phyloP scores from a whole-genome alignment of 257 asterid genomes.

The Nicotiana paniculata region DNA sequence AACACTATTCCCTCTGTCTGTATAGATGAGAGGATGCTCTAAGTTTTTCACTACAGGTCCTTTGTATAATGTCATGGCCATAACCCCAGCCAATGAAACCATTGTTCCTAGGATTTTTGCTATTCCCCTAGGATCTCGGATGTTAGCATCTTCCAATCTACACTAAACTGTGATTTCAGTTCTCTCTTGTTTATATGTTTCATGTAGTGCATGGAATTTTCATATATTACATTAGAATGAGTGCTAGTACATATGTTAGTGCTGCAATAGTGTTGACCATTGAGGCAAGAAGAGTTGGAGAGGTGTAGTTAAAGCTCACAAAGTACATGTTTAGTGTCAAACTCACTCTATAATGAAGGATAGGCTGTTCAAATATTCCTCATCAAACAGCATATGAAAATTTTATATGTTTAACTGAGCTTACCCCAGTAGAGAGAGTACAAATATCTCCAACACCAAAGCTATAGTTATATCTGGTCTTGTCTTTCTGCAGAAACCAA shows the following conservation, averaged over 20 bases:
- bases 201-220: neutral
- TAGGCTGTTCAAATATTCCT: neutral
- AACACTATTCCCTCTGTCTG: conserved; percentile 25
- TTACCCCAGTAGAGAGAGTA: conserved; percentile 61
- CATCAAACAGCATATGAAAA: neutral
- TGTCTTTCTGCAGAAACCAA: conserved; percentile 37
- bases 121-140: conserved; percentile 44
- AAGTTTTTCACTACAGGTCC: conserved; percentile 42
- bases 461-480: conserved; percentile 53
- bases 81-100: conserved; percentile 61
- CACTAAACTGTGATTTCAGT: neutral
- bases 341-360: conserved; percentile 42
- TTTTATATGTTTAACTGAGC: neutral
- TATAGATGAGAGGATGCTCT: conserved; percentile 35
- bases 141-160: conserved; percentile 59
- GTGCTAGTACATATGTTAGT: conserved; percentile 61
- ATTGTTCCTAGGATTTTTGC: conserved; percentile 57
- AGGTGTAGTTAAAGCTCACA: conserved; percentile 49
- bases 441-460: conserved; percentile 43
- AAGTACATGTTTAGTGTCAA: conserved; percentile 70
- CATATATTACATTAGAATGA: conserved; percentile 50
- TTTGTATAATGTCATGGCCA: conserved; percentile 61
- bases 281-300: conserved; percentile 64
- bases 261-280: conserved; percentile 63
- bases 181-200: neutral